Conservation (phyloP, 2,329 filamentous ascomycete genomes). For the Hypoxylon sp. region DNA sequence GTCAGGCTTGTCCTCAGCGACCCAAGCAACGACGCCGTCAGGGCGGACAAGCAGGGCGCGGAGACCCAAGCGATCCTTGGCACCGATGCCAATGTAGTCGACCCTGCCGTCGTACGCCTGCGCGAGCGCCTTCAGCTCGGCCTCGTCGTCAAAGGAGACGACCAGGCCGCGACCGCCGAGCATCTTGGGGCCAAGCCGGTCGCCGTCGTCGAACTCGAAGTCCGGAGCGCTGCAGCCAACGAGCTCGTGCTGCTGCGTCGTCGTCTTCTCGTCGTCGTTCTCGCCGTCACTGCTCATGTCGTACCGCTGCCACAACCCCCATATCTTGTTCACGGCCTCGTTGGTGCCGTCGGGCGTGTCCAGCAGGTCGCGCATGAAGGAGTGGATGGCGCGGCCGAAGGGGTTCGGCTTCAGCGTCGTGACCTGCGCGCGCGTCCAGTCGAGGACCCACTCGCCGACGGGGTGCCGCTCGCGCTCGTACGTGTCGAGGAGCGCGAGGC, state of each 20-base stretch:
- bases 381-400: constrained; percentile 38
- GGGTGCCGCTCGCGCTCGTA: constrained; percentile 57
- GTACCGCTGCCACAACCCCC: constrained; percentile 48
- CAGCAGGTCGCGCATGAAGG: constrained; percentile 41
- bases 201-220: constrained; percentile 43
- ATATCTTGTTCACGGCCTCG: constrained; percentile 45
- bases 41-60: constrained; percentile 44
- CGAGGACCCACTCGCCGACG: constrained; percentile 50
- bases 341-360: constrained; percentile 44
- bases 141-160: constrained; percentile 38
- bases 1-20: constrained; percentile 34
- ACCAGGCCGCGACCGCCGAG: constrained; percentile 42
- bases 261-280: no score
- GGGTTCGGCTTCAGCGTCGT: constrained; percentile 43
- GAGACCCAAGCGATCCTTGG: constrained; percentile 39
- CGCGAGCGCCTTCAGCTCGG: constrained; percentile 20
- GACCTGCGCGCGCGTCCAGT: constrained; percentile 51
- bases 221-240: constrained; percentile 50
- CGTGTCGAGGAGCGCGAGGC: constrained; percentile 51
- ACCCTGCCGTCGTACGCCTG: constrained; percentile 23
- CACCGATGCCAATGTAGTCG: constrained; percentile 32
- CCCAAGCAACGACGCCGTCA: constrained; percentile 48
- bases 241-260: constrained; percentile 42
- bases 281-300: no score
- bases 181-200: constrained; percentile 45